Percentiles rank a stretch among this genome's conserved stretches.
Evolutionary conservation across 2,329 filamentous ascomycete species (phyloP).

Genomic region (Corinectria fuckeliana): DNA sequence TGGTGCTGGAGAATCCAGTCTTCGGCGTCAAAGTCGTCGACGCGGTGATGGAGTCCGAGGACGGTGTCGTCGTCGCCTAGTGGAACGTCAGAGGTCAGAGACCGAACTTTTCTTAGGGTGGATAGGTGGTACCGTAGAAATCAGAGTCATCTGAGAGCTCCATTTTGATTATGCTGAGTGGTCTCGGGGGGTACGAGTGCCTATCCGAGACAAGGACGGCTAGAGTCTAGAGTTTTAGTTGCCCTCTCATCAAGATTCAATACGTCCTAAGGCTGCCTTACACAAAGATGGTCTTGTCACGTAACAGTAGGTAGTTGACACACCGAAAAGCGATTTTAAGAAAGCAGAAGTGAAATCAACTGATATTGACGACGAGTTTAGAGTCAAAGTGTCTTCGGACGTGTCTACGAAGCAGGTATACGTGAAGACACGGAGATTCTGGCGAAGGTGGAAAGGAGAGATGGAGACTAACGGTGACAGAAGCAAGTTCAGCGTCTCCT

Average conservation of each 20-base stretch:
- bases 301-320: background rate
- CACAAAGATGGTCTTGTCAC: background rate
- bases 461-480: constrained; percentile 1
- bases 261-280: background rate
- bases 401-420: background rate
- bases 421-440: background rate
- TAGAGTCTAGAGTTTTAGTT: no score
- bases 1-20: constrained; percentile 49
- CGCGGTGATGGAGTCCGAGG: constrained; percentile 55
- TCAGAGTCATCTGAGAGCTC: constrained; percentile 57
- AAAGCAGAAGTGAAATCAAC: background rate
- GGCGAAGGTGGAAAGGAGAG: background rate
- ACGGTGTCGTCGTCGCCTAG: constrained; percentile 63
- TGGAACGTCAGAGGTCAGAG: constrained; percentile 16
- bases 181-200: background rate
- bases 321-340: background rate
- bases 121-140: constrained; percentile 56
- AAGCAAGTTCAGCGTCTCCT: constrained; percentile 14
- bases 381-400: background rate
- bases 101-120: background rate
- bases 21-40: constrained; percentile 56
- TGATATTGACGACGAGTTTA: background rate
- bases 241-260: background rate
- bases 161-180: constrained; percentile 37
- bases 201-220: background rate